A percentile compares a stretch with the other conserved stretches of the same genome.
These are phyloP conservation scores for Ceratocystis ficicola DNA, from an alignment of 2,329 filamentous ascomycete species.

Conservation along the genomic window DNA sequence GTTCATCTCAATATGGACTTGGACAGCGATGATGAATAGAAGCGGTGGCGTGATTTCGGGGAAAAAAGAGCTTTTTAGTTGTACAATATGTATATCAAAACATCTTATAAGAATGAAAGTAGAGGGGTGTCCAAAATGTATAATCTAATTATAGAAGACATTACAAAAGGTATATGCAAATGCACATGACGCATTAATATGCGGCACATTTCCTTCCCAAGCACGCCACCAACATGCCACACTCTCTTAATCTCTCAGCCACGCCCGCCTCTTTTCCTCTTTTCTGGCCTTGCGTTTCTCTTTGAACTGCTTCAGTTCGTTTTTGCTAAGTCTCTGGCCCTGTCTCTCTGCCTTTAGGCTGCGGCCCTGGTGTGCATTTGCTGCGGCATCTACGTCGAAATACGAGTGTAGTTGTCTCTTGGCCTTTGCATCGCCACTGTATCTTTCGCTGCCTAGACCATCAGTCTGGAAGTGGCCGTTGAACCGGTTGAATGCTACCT, in stretches of 20 bases:
- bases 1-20: slow-evolving; percentile 49
- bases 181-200: no score
- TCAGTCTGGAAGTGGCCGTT: slow-evolving; percentile 69
- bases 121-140: neutral
- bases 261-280: slow-evolving; percentile 86
- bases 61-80: neutral
- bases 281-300: slow-evolving; percentile 81
- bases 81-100: neutral
- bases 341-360: slow-evolving; percentile 86
- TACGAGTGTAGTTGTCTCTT: slow-evolving; percentile 81
- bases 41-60: neutral
- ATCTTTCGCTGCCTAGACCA: slow-evolving; percentile 57
- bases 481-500: slow-evolving; percentile 76
- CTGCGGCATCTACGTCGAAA: slow-evolving; percentile 91
- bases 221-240: neutral
- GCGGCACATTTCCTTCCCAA: neutral
- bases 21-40: slow-evolving; percentile 37
- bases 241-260: slow-evolving; percentile 63
- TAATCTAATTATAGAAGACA: slow-evolving; percentile 1
- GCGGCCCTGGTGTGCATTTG: slow-evolving; percentile 77
- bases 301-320: slow-evolving; percentile 82
- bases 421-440: slow-evolving; percentile 80
- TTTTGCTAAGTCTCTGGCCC: slow-evolving; percentile 69
- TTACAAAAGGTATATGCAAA: neutral
- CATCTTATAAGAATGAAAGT: neutral